Base-by-base conservation (phyloP, 306 rosid genomes). In the Fragaria iinumae region DNA sequence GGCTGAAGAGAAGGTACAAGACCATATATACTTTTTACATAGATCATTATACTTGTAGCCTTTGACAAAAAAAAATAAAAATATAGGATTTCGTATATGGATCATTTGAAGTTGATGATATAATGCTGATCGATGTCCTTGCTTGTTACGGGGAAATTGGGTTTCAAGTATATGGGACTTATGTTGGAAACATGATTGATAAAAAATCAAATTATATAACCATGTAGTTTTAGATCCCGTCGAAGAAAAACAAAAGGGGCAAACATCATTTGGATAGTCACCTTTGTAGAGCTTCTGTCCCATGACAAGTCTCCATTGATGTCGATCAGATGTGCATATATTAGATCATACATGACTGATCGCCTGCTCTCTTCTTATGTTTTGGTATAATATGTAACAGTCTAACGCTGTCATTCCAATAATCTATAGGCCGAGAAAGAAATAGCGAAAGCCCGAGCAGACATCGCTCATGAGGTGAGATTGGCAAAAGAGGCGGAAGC, bases 401-500 rank as follows among this genome's bases (percentile, higher is more conserved):
- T 44, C 69, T 36, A 64, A 64, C 21, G 6, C n/a, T 7, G 21
- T 34, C 20, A 32, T 6, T 63, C 11, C n/a, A 13, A 4, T 55
- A 17, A 16, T 68, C 4, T 75, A 36, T 67, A 90, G 97, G 89
- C 80, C 0, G 94, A 83, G 87, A 93, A 90, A 73, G 90, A 89
- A 3, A 34, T 89, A 14, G 93, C 96, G 0, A 85, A 88, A 76
- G 89, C 93, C 0, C 86, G 93, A 72, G 68, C 75, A 76, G 91
- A 86, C 0, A 77, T 89, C 65, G 98, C 98, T 52, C 91, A 78
- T 8, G 96, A 93, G 81, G 84, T 91, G 38, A 89, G 95, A 67
- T 27, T 89, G 84, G 98, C 96, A 44, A 91, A 83, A 81, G 91
- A 91, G 78, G 95, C 91, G 0, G 97, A 93, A 75, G 98, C 93